Evolutionary conservation across 257 asterid genomes (phyloP).

Genomic region (Sherardia arvensis): DNA sequence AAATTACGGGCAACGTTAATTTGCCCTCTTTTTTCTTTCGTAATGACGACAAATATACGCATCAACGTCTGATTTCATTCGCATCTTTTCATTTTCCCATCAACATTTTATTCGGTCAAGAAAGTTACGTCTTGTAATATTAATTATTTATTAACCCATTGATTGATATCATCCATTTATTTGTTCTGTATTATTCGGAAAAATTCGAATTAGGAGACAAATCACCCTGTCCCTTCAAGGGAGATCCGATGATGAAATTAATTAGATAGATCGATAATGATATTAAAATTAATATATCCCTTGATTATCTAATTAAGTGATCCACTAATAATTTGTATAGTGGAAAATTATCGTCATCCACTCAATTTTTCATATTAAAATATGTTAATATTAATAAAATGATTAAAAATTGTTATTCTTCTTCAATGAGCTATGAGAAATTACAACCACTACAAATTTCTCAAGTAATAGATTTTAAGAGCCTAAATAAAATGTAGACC

Average conservation of each 20-base stretch:
- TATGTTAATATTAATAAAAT: too few relatives aligned
- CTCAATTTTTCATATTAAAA: too few relatives aligned
- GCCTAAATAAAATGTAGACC: too few relatives aligned
- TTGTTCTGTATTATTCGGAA: neutral
- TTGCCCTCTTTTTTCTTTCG: neutral
- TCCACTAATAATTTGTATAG: too few relatives aligned
- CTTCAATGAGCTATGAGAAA: too few relatives aligned
- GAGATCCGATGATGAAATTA: neutral
- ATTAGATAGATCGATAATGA: neutral
- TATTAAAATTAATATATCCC: neutral
- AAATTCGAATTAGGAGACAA: neutral
- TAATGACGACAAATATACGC: neutral
- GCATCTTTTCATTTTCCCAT: neutral
- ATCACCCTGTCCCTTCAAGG: neutral
- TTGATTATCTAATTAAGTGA: neutral
- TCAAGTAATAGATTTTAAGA: too few relatives aligned
- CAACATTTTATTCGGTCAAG: neutral
- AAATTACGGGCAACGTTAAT: neutral
- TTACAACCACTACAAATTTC: too few relatives aligned
- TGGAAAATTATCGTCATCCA: neutral
- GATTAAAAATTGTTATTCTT: too few relatives aligned
- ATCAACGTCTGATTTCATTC: neutral
- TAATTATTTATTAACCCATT: too few relatives aligned
- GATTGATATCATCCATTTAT: neutral
- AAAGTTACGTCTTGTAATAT: neutral